Percentiles rank a stretch among this genome's conserved stretches.
Evolutionary conservation across 139 green algal genomes (phyloP).

Genomic region (Picochlorum sp.): DNA sequence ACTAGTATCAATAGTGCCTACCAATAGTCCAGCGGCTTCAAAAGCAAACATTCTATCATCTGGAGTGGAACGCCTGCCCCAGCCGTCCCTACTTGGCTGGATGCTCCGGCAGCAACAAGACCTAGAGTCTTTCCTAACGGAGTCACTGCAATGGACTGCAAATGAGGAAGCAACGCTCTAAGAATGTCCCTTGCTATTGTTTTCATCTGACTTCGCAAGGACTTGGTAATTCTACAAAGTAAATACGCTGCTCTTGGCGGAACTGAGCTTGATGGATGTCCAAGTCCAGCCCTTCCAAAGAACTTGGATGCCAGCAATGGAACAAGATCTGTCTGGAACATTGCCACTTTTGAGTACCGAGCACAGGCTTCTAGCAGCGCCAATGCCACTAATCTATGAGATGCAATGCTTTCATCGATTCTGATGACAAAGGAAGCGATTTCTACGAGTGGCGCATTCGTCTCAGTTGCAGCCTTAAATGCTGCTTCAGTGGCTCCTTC

Average conservation of each 20-base stretch:
- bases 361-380: constrained; percentile 64
- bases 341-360: constrained; percentile 21
- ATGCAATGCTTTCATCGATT: constrained; percentile 25
- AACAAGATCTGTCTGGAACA: constrained; percentile 24
- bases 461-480: constrained; percentile 35
- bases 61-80: background rate
- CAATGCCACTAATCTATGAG: constrained; percentile 65
- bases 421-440: constrained; percentile 46
- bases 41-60: constrained; percentile 85
- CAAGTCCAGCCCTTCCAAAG: constrained; percentile 20
- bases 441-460: constrained; percentile 38
- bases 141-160: constrained; percentile 50
- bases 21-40: constrained; percentile 72
- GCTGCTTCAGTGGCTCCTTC: constrained; percentile 64
- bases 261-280: constrained; percentile 18
- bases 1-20: constrained; percentile 65
- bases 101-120: constrained; percentile 7
- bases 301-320: constrained; percentile 17
- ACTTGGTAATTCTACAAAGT: constrained; percentile 67
- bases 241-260: constrained; percentile 67
- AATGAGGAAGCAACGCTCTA: constrained; percentile 44
- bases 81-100: constrained; percentile 1
- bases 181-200: background rate
- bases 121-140: constrained; percentile 22
- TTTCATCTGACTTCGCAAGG: constrained; percentile 45